These are phyloP conservation scores for Boletus rubroflammeus DNA, from an alignment of 768 basidiomycete genomes.

Conservation along the genomic window DNA sequence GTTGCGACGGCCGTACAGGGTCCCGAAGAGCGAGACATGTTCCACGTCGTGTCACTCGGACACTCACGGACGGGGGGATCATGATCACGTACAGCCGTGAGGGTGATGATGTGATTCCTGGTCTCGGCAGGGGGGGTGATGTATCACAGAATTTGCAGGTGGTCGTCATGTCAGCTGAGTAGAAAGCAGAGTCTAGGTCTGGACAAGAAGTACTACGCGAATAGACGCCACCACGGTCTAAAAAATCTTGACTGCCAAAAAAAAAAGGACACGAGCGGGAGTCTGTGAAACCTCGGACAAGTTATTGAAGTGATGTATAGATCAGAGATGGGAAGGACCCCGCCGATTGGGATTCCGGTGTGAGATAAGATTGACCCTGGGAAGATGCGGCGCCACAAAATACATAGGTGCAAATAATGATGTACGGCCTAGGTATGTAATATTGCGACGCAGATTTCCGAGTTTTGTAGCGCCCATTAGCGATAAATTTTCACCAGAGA, in stretches of 20 bases:
- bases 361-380: slow-evolving; percentile 34
- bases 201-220: neutral
- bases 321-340: slow-evolving; percentile 14
- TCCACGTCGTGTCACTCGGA: slow-evolving; percentile 15
- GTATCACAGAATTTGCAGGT: neutral
- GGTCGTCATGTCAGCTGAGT: slow-evolving; percentile 2
- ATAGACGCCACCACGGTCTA: neutral
- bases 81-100: slow-evolving; percentile 23
- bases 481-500: slow-evolving; percentile 28
- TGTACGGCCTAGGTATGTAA: slow-evolving; percentile 26
- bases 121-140: slow-evolving; percentile 1
- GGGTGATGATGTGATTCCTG: slow-evolving; percentile 12
- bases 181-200: neutral
- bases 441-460: slow-evolving; percentile 28
- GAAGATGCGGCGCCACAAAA: slow-evolving; percentile 23
- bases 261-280: neutral
- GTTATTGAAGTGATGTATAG: too few species aligned
- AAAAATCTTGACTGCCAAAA: slow-evolving; percentile 19
- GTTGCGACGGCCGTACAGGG: slow-evolving; percentile 18
- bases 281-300: neutral
- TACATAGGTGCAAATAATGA: slow-evolving; percentile 20
- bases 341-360: slow-evolving; percentile 8
- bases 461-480: slow-evolving; percentile 24
- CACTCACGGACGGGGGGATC: slow-evolving; percentile 6
- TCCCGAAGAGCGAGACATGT: slow-evolving; percentile 18